Conservation (phyloP, 345 rosid genomes). For the Psidium friedrichsthalianum region DNA sequence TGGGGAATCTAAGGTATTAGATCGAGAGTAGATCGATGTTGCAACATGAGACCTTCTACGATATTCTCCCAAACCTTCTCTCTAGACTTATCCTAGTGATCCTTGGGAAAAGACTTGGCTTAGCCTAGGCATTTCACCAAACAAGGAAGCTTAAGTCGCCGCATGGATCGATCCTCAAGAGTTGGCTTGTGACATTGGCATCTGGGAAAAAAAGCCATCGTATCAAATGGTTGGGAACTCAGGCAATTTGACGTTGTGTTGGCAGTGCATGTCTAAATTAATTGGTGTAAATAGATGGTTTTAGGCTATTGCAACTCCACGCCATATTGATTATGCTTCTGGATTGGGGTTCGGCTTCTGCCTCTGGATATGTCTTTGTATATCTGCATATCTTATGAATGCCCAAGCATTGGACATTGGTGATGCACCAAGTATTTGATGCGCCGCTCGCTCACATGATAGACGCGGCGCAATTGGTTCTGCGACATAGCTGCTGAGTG, state of each 20-base stretch:
- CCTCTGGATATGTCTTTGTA: neutral
- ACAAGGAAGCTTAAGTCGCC: too few relatives aligned
- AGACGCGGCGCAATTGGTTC: neutral
- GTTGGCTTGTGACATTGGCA: too few relatives aligned
- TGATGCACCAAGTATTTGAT: neutral
- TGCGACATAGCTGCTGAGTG: neutral
- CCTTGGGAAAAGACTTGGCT: too few relatives aligned
- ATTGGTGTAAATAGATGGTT: neutral
- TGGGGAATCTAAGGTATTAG: too few relatives aligned
- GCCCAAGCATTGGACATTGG: neutral
- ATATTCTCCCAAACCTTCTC: too few relatives aligned
- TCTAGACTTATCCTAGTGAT: too few relatives aligned
- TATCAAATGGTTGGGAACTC: neutral
- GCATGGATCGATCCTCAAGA: too few relatives aligned
- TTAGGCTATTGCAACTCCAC: neutral
- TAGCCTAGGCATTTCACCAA: too few relatives aligned
- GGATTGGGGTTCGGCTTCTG: neutral
- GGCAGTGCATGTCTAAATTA: neutral
- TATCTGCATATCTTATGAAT: neutral
- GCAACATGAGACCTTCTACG: too few relatives aligned
- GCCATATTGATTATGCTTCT: neutral
- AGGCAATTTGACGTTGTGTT: neutral
- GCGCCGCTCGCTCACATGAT: neutral
- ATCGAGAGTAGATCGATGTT: too few relatives aligned
- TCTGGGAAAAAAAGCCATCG: neutral